Evolutionary conservation across 1,284 basidiomycete species (phyloP).

Genomic region (Naganishia albida): DNA sequence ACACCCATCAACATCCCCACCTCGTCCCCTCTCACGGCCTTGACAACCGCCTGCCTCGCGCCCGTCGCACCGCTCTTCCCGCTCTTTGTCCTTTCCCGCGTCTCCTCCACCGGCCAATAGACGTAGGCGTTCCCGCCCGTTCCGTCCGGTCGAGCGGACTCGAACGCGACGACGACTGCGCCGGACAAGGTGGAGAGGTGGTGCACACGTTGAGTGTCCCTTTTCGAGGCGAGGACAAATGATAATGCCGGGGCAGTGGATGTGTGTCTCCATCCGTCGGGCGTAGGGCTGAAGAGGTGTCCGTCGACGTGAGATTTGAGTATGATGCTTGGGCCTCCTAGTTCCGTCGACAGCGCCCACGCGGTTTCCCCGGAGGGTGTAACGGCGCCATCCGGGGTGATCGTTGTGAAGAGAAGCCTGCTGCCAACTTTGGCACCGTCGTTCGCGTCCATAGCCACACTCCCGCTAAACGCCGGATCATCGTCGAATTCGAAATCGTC

Average conservation of each 20-base stretch:
- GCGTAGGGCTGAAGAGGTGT: slow-evolving; percentile 61
- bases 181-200: slow-evolving; percentile 26
- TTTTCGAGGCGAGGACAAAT: slow-evolving; percentile 92
- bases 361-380: neutral
- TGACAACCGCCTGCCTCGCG: slow-evolving; percentile 73
- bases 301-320: slow-evolving; percentile 83
- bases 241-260: slow-evolving; percentile 83
- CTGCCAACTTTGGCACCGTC: slow-evolving; percentile 19
- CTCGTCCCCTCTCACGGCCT: slow-evolving; percentile 63
- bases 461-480: slow-evolving; percentile 27
- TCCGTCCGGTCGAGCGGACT: slow-evolving; percentile 62
- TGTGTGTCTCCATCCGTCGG: slow-evolving; percentile 67
- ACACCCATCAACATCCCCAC: slow-evolving; percentile 79
- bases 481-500: slow-evolving; percentile 31
- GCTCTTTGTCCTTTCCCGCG: slow-evolving; percentile 35
- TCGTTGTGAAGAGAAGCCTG: slow-evolving; percentile 15
- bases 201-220: slow-evolving; percentile 60
- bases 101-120: slow-evolving; percentile 61
- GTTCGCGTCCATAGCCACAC: slow-evolving; percentile 4
- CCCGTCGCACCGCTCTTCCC: slow-evolving; percentile 55
- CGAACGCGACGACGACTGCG: slow-evolving; percentile 69
- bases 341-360: slow-evolving; percentile 17
- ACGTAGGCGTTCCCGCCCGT: slow-evolving; percentile 77
- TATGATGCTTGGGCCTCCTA: slow-evolving; percentile 56
- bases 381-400: slow-evolving; percentile 43